phyloP scores from a whole-genome alignment of 129 eudicot genomes.

The Gnaphalium uliginosum region DNA sequence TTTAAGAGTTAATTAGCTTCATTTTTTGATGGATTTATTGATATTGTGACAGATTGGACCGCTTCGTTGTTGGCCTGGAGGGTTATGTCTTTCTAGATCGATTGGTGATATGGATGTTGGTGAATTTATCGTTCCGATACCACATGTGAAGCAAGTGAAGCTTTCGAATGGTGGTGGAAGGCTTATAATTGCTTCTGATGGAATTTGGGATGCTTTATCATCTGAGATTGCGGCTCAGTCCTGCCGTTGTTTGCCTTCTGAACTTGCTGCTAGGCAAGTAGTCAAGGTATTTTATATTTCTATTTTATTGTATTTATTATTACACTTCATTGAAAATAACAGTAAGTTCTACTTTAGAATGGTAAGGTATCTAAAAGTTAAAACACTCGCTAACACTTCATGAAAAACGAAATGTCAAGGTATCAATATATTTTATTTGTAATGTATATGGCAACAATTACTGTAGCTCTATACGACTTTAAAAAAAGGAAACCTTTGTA shows the following conservation, averaged over 20 bases:
- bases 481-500: no score
- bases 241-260: slow-evolving; percentile 83
- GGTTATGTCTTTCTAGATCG: slow-evolving; percentile 89
- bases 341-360: no score
- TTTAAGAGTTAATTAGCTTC: slow-evolving; percentile 10
- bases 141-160: slow-evolving; percentile 91
- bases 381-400: no score
- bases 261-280: slow-evolving; percentile 82
- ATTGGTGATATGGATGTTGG: slow-evolving; percentile 95
- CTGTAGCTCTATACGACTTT: no score
- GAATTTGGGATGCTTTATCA: slow-evolving; percentile 83
- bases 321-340: no score
- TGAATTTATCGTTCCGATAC: slow-evolving; percentile 83
- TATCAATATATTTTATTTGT: no score
- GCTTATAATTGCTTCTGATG: slow-evolving; percentile 87
- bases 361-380: no score
- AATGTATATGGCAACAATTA: no score
- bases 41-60: slow-evolving; percentile 67
- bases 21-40: slow-evolving; percentile 21
- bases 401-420: no score
- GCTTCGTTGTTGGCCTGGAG: slow-evolving; percentile 96
- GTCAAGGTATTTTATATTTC: slow-evolving; percentile 59
- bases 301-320: background rate
- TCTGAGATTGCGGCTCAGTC: slow-evolving; percentile 68
- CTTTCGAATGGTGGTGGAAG: slow-evolving; percentile 73